A percentile compares a stretch with the other conserved stretches of the same genome.
Conservation (phyloP, 2,329 filamentous ascomycete genomes). For the Chrysoporthe austroafricana region DNA sequence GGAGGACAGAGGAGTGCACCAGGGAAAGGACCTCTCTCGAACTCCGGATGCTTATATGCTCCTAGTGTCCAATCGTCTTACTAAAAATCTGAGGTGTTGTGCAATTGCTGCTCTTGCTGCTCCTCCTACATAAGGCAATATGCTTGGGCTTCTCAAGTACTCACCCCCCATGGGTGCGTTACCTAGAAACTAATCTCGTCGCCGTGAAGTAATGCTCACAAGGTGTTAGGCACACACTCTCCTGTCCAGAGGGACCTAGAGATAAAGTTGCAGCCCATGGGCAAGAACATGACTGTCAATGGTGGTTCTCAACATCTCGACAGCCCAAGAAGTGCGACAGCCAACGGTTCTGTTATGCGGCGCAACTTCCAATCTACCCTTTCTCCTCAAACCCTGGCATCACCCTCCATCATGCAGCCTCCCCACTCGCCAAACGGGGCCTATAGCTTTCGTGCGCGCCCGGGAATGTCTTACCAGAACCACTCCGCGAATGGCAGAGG, state of each 20-base stretch:
- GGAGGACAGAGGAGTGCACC: not conserved
- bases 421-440: not conserved
- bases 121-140: constrained; percentile 5
- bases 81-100: not conserved
- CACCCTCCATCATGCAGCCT: not conserved
- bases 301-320: not conserved
- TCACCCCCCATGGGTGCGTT: not conserved
- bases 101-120: constrained; percentile 4
- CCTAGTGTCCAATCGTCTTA: constrained; percentile 1
- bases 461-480: not conserved
- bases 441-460: not conserved
- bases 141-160: constrained; percentile 13
- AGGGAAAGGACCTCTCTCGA: not conserved
- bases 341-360: not conserved
- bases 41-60: not conserved
- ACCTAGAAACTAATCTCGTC: not conserved
- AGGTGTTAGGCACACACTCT: not conserved
- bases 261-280: not conserved
- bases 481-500: not conserved
- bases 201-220: not conserved
- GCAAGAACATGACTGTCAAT: constrained; percentile 7
- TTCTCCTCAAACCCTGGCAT: not conserved
- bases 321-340: not conserved
- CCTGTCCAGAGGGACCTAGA: not conserved
- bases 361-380: constrained; percentile 1